Percentiles rank a stretch among this genome's conserved stretches.
Evolutionary conservation across 768 basidiomycete genomes (phyloP).

Genomic region (Peribolospora baueri): DNA sequence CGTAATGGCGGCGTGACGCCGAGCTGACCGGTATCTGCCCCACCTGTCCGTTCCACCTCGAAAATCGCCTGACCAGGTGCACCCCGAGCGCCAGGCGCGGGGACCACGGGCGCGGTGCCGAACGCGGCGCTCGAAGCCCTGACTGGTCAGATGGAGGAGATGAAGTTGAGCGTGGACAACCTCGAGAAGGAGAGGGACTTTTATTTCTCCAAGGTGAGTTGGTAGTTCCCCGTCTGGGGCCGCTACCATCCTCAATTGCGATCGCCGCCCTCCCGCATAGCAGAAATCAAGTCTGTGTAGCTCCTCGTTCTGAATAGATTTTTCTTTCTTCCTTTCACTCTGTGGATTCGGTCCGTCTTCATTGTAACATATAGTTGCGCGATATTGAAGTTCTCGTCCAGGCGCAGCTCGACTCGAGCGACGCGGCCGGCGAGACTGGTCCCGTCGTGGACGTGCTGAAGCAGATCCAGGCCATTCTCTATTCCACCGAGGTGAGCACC

Average conservation of each 20-base stretch:
- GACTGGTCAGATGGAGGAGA: constrained; percentile 54
- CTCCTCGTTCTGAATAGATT: background rate
- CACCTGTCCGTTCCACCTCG: too few species aligned
- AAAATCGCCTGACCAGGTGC: too few species aligned
- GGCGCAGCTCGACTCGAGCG: constrained; percentile 41
- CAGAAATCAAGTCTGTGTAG: too few species aligned
- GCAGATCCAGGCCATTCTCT: constrained; percentile 76
- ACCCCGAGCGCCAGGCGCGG: background rate
- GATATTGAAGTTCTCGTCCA: constrained; percentile 90
- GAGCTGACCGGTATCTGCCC: too few species aligned
- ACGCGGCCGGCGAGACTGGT: constrained; percentile 28
- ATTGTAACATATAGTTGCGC: constrained; percentile 36
- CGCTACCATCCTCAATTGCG: too few species aligned
- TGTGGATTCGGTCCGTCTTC: background rate
- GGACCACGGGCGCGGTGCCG: constrained; percentile 17
- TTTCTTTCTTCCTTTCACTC: background rate
- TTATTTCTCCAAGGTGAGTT: constrained; percentile 80
- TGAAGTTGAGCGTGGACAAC: constrained; percentile 58
- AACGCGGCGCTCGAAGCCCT: constrained; percentile 43
- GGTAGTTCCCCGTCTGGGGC: background rate
- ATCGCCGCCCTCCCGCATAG: too few species aligned
- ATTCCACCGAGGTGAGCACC: constrained; percentile 63
- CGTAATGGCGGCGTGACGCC: too few species aligned
- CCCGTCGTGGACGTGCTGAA: constrained; percentile 26
- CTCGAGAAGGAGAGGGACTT: constrained; percentile 88